phyloP scores from a whole-genome alignment of 2,329 filamentous ascomycete species.

The Phialophora chinensis region DNA sequence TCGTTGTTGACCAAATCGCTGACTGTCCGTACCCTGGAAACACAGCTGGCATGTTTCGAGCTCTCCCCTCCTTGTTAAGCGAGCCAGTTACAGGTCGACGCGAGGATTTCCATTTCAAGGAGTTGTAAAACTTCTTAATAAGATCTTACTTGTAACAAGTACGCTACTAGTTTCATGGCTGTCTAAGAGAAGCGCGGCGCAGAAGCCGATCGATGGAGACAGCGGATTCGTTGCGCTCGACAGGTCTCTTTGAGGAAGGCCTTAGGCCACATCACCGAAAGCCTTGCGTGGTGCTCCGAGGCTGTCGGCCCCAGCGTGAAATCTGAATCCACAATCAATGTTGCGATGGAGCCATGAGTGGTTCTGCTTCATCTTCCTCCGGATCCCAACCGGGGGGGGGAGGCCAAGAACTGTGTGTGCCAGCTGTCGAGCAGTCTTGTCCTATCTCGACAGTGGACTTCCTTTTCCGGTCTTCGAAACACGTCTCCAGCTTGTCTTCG shows the following conservation, averaged over 20 bases:
- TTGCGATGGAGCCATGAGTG: neutral
- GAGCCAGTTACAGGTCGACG: conserved; percentile 3
- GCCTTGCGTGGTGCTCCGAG: neutral
- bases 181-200: neutral
- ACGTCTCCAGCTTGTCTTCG: neutral
- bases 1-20: neutral
- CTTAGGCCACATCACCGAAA: neutral
- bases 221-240: neutral
- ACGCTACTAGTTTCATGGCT: neutral
- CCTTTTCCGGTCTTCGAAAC: neutral
- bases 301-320: conserved; percentile 13
- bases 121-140: conserved; percentile 10
- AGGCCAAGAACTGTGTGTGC: neutral
- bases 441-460: conserved; percentile 7
- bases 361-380: neutral
- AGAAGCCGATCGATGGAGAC: conserved; percentile 1
- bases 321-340: neutral
- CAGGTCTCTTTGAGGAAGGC: too few relatives aligned
- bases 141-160: conserved; percentile 9
- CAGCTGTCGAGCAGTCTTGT: neutral
- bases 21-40: neutral
- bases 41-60: neutral
- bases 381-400: neutral
- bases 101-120: conserved; percentile 14
- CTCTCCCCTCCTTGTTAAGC: neutral